Evolutionary conservation across 441 rosid species (phyloP), one percentile per base, ranked within the genome.

Genomic region (Corymbia citriodora): DNA sequence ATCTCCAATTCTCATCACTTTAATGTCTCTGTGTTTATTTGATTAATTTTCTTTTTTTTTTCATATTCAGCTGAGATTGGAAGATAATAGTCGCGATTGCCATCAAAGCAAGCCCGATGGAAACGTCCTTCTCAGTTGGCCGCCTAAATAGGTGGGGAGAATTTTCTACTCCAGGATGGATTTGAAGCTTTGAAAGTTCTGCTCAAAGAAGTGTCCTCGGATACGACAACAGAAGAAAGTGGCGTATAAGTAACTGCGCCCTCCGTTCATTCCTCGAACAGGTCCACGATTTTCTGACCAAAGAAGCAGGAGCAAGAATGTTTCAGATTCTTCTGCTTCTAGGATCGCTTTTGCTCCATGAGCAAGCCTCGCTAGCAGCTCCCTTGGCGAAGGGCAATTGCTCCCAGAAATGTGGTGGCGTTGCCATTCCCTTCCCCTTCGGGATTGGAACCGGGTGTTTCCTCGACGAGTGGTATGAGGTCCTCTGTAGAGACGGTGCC

Each of bases 391-490:
- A 86, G 50, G 33, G 17, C 23, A 15, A 29, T 9, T 90, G 91
- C 53, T 7, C 1, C 17, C 45, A 53, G 19, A 49, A 27, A 65
- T 90, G 91, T 8, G 89, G 65, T 15, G 36, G 63, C 40, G 40
- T 90, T 31, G 12, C 2, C 48, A 90, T 87, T 53, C 91, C 91
- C 52, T 90, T 86, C 63, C 91, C 91, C 11, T 90, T 87, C 12
- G 89, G 91, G 59, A 90, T 63, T 31, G 70, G 91, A 63, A 0
- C 27, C 18, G 63, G 40, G 16, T 87, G 89, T 61, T 90, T 52
- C 89, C 45, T 90, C 48, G 74, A 70, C 21, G 91, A 90, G 15
- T 90, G 89, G 91, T 90, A 70, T 49, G 89, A 90, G 91, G 55
- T 87, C 31, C 48, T 31, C 23, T 90, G 89, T 87, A 21, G 4